These are phyloP conservation scores for Penicillium expansum DNA, from an alignment of 2,329 filamentous ascomycete genomes.

Conservation along the genomic window DNA sequence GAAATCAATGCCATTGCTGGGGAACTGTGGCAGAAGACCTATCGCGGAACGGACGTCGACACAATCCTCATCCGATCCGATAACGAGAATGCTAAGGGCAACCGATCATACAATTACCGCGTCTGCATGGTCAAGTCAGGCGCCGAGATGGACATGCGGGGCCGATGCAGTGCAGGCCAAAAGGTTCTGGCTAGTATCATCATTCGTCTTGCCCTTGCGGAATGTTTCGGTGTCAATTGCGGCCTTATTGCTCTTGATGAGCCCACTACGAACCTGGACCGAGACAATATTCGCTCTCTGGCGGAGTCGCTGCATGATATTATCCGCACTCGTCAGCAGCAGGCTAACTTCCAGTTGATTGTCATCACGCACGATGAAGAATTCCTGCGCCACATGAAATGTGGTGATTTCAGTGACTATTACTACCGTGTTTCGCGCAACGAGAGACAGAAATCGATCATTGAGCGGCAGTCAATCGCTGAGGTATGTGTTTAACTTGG, in stretches of 20 bases:
- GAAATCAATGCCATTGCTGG: slow-evolving; percentile 94
- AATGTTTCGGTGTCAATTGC: slow-evolving; percentile 95
- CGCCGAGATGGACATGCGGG: slow-evolving; percentile 99
- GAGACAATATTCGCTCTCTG: slow-evolving; percentile 88
- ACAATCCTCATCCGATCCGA: slow-evolving; percentile 94
- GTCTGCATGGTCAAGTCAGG: slow-evolving; percentile 98
- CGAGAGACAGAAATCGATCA: slow-evolving; percentile 80
- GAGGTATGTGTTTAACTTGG: slow-evolving; percentile 38
- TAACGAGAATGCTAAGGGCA: slow-evolving; percentile 70
- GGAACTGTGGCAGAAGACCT: slow-evolving; percentile 96
- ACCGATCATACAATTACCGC: slow-evolving; percentile 92
- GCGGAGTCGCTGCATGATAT: slow-evolving; percentile 83
- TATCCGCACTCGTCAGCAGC: slow-evolving; percentile 75
- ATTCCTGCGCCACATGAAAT: slow-evolving; percentile 89
- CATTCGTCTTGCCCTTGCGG: slow-evolving; percentile 90
- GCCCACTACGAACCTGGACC: slow-evolving; percentile 93
- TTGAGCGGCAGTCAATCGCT: slow-evolving; percentile 62
- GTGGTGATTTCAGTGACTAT: slow-evolving; percentile 85
- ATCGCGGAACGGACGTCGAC: slow-evolving; percentile 96
- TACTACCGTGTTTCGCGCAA: slow-evolving; percentile 87
- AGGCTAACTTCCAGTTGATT: slow-evolving; percentile 95
- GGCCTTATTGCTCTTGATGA: slow-evolving; percentile 96
- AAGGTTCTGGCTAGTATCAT: slow-evolving; percentile 97
- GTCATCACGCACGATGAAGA: slow-evolving; percentile 99
- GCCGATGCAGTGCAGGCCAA: slow-evolving; percentile 92